Conservation (phyloP, 2,329 filamentous ascomycete species). For the Aspergillus ibericus region DNA sequence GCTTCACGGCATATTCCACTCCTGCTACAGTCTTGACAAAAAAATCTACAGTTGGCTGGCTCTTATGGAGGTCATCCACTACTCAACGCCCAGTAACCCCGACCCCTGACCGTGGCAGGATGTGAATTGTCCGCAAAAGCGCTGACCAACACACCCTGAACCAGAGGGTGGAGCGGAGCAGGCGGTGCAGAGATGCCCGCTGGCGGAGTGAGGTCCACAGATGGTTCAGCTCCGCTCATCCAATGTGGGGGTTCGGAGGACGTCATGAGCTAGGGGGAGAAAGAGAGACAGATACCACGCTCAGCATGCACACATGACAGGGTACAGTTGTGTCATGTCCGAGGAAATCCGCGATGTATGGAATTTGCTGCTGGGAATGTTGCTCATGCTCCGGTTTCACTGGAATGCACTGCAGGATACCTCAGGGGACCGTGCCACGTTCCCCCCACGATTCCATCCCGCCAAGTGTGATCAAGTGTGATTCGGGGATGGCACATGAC, state of each 20-base stretch:
- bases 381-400: neutral
- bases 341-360: neutral
- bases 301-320: neutral
- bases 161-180: conserved; percentile 35
- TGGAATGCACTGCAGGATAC: neutral
- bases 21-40: neutral
- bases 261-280: neutral
- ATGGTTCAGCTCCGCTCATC: neutral
- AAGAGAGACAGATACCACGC: neutral
- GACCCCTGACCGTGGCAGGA: neutral
- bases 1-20: neutral
- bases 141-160: conserved; percentile 25
- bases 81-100: neutral
- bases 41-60: neutral
- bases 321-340: neutral
- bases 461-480: neutral
- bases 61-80: neutral
- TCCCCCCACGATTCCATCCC: neutral
- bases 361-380: neutral
- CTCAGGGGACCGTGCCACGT: conserved; percentile 10
- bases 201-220: conserved; percentile 16
- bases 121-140: conserved; percentile 25
- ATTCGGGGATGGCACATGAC: conserved; percentile 12
- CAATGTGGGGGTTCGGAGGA: neutral
- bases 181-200: conserved; percentile 17